Base-by-base conservation (phyloP, 805 yeast genomes). In the Tetrapisispora iriomotensis region DNA sequence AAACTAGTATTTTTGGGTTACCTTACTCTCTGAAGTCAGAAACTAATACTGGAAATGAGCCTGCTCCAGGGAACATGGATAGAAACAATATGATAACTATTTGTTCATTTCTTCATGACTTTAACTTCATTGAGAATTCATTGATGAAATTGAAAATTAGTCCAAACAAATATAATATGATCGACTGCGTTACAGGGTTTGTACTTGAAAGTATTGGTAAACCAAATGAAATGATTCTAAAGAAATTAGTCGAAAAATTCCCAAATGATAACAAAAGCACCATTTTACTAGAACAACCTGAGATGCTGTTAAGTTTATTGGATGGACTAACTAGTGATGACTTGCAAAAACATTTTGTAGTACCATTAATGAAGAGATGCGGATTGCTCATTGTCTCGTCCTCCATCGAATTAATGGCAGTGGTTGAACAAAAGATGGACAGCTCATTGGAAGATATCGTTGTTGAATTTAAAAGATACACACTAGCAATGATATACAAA, bases 211-310 rank as follows among this genome's bases (percentile, higher is more conserved):
- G 39, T 20, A 17, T 40, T 5, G 47, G 39, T 9, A 85, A 85
- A 60, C 82, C 86, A 56, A 83, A 81, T 59, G 90, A 81, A 53
- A 77, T 78, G 46, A 68, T 85, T 70, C 69, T 82, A 52, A 73
- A 77, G 47, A 84, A 79, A 51, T 62, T 85, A 48, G 64, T 84
- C 34, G 82, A 82, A 43, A 64, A 80, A 49, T 67, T 86, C 35
- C 44, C 45, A n/a, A 64, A 72, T 3, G 56, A 62, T 35, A 20
- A 38, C 2, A 32, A 41, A 2, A 42, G 51, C 2, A 43, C 49
- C 7, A 40, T 60, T 14, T 30, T 61, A 1, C 28, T 61, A 22
- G 64, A 61, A 30, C 58, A 53, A 32, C 64, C 65, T 1, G 64
- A 61, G 38, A 23, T 60, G 1, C 40, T 61, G 10, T 36, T 61